A percentile compares a stretch with the other conserved stretches of the same genome.
phyloP scores from a whole-genome alignment of 2,329 filamentous ascomycete species.

The Chaetomiaceae sp. region DNA sequence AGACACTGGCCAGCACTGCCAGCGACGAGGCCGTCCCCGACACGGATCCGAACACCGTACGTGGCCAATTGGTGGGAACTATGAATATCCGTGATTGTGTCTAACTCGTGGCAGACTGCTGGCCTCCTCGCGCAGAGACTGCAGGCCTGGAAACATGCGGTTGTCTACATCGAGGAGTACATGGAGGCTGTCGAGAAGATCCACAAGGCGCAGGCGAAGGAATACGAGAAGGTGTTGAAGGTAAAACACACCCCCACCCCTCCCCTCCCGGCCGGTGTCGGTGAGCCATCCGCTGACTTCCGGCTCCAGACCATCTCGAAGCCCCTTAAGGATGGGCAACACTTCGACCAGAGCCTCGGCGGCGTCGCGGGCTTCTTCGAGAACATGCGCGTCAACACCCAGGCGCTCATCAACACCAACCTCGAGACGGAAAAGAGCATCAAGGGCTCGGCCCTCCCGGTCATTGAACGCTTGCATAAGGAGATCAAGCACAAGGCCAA shows the following conservation, averaged over 20 bases:
- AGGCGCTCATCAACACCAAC: constrained; percentile 84
- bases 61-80: constrained; percentile 22
- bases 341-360: constrained; percentile 87
- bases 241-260: no score
- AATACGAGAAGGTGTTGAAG: constrained; percentile 94
- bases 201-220: constrained; percentile 79
- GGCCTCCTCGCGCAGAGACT: constrained; percentile 80
- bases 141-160: constrained; percentile 93
- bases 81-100: not conserved
- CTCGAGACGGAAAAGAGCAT: constrained; percentile 87
- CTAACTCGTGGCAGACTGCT: constrained; percentile 53
- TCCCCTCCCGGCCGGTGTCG: no score
- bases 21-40: constrained; percentile 58
- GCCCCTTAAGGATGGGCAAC: constrained; percentile 82
- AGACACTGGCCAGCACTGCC: constrained; percentile 41
- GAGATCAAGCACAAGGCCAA: constrained; percentile 97
- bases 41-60: constrained; percentile 54
- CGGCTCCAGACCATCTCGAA: constrained; percentile 68
- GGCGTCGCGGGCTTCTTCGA: constrained; percentile 89
- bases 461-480: constrained; percentile 85
- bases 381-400: constrained; percentile 88
- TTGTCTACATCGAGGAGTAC: constrained; percentile 88
- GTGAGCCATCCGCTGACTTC: not conserved
- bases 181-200: constrained; percentile 79
- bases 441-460: constrained; percentile 78